These are phyloP conservation scores for Boletus coccyginus DNA, from an alignment of 768 basidiomycete genomes.

Conservation along the genomic window DNA sequence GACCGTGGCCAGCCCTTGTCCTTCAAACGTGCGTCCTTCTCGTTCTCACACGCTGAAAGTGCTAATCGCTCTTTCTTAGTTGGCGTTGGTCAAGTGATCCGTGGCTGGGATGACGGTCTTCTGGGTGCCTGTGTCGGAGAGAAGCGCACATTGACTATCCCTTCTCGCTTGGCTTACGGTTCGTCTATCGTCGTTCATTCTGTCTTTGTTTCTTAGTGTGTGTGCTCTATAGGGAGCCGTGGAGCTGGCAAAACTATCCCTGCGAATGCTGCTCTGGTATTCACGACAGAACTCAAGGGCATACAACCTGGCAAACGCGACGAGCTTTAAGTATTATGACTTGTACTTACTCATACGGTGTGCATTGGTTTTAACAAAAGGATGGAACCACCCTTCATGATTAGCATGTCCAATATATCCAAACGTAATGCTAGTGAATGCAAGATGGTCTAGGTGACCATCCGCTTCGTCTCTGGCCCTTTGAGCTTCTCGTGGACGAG, in stretches of 20 bases:
- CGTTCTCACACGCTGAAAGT: neutral
- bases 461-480: conserved; percentile 34
- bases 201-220: neutral
- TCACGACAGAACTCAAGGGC: conserved; percentile 80
- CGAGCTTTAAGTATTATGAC: conserved; percentile 46
- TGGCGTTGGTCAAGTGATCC: conserved; percentile 77
- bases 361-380: neutral
- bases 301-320: conserved; percentile 49
- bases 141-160: conserved; percentile 88
- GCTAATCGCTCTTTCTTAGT: conserved; percentile 41
- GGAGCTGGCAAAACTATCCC: conserved; percentile 81
- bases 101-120: conserved; percentile 83
- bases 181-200: conserved; percentile 26
- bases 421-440: neutral
- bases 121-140: conserved; percentile 83
- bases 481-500: conserved; percentile 76
- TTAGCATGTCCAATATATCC: neutral
- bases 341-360: neutral
- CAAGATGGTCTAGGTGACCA: conserved; percentile 4
- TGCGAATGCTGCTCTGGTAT: conserved; percentile 73
- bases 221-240: conserved; percentile 49
- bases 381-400: neutral
- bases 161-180: conserved; percentile 81
- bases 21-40: conserved; percentile 62
- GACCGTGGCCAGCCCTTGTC: conserved; percentile 76